Percentiles rank a stretch among this genome's conserved stretches.
Evolutionary conservation across 176 grass and related monocot species (phyloP).

Genomic region (Oryza australiensis): DNA sequence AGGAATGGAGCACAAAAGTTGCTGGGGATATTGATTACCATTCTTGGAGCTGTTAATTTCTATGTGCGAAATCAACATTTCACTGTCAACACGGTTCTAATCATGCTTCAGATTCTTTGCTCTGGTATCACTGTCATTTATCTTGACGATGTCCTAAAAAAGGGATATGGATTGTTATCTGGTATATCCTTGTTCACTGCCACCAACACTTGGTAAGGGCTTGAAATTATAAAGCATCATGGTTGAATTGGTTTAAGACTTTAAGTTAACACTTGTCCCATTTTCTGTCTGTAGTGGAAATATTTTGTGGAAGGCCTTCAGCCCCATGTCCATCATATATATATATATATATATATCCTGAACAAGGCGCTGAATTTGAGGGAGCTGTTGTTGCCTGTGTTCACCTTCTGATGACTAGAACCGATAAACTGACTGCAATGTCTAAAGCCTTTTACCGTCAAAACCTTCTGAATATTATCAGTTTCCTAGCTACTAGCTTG

Average conservation of each 20-base stretch:
- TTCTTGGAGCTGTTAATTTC: not conserved
- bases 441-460: conserved; percentile 22
- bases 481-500: conserved; percentile 16
- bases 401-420: conserved; percentile 28
- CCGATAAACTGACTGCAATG: conserved; percentile 18
- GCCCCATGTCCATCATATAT: conserved; percentile 11
- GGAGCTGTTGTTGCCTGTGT: conserved; percentile 29
- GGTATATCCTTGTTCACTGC: conserved; percentile 23
- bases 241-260: not conserved
- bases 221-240: not conserved
- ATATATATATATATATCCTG: too few relatives aligned
- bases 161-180: conserved; percentile 32
- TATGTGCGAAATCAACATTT: not conserved
- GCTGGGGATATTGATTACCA: conserved; percentile 17
- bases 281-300: conserved; percentile 24
- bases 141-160: conserved; percentile 32
- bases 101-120: not conserved
- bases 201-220: conserved; percentile 6
- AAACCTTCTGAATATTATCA: conserved; percentile 31
- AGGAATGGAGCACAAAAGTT: conserved; percentile 17
- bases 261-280: not conserved
- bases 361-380: conserved; percentile 7
- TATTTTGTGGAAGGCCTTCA: conserved; percentile 19
- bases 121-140: conserved; percentile 24
- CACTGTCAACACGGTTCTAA: not conserved